phyloP scores from a whole-genome alignment of 2,329 filamentous ascomycete genomes.

The Aspergillus udagawae region DNA sequence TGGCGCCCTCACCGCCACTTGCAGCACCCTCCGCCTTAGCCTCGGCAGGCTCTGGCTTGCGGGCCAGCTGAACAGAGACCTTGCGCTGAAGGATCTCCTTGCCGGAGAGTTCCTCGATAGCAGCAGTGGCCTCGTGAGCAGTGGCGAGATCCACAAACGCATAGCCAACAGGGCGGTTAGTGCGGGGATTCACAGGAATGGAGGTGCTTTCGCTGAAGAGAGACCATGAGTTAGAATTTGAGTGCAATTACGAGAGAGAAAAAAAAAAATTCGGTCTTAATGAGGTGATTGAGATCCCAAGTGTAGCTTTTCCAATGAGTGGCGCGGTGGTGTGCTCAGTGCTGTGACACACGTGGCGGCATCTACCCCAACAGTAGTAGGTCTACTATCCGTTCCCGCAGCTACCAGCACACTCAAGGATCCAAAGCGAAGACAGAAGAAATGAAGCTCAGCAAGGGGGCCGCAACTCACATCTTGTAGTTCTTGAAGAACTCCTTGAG shows the following conservation, averaged over 20 bases:
- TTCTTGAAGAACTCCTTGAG: conserved; percentile 99
- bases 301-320: neutral
- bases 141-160: conserved; percentile 98
- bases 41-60: conserved; percentile 85
- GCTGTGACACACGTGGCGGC: conserved; percentile 3
- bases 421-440: neutral
- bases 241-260: conserved; percentile 1
- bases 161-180: conserved; percentile 96
- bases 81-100: conserved; percentile 98
- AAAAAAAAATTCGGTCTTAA: neutral
- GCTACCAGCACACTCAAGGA: neutral
- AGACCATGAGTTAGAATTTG: conserved; percentile 32
- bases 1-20: conserved; percentile 69
- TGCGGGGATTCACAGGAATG: conserved; percentile 98
- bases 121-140: conserved; percentile 88
- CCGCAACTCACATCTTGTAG: conserved; percentile 87
- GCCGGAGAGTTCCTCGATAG: conserved; percentile 91
- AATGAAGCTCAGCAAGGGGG: conserved; percentile 6
- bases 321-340: neutral
- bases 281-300: neutral
- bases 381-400: neutral
- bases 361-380: neutral
- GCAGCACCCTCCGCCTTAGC: conserved; percentile 68
- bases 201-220: conserved; percentile 84
- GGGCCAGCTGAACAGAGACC: conserved; percentile 97